phyloP scores from a whole-genome alignment of 164 flowering plant genomes.

The Taxillus chinensis region DNA sequence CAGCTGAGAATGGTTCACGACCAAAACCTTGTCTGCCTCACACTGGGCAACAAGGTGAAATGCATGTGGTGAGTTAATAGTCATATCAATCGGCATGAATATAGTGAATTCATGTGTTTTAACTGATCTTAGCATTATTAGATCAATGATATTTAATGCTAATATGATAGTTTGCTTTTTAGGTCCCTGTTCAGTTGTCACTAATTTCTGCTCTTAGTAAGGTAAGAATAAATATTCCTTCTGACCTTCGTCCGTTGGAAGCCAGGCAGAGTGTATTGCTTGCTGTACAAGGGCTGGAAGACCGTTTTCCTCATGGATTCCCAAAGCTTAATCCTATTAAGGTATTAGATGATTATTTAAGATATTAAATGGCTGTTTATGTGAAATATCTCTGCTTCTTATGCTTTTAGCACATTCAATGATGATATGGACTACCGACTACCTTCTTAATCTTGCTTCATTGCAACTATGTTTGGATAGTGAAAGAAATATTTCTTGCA shows the following conservation, averaged over 20 bases:
- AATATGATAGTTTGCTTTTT: slow-evolving; percentile 8
- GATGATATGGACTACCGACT: too few species aligned
- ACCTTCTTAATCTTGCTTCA: too few species aligned
- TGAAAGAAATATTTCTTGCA: too few species aligned
- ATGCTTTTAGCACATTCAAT: not conserved
- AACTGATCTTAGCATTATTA: not conserved
- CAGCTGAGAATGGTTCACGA: slow-evolving; percentile 71
- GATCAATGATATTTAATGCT: not conserved
- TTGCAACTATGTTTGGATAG: too few species aligned
- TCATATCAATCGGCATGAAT: slow-evolving; percentile 13
- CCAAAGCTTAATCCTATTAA: slow-evolving; percentile 95
- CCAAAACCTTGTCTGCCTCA: slow-evolving; percentile 91
- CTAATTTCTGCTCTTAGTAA: slow-evolving; percentile 80
- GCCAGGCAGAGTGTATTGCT: slow-evolving; percentile 77
- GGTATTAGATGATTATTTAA: slow-evolving; percentile 24
- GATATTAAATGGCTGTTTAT: not conserved
- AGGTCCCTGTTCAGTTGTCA: slow-evolving; percentile 95
- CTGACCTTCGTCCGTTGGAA: slow-evolving; percentile 88
- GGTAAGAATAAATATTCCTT: slow-evolving; percentile 63
- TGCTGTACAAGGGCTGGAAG: slow-evolving; percentile 69
- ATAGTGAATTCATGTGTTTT: slow-evolving; percentile 4
- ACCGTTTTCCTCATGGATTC: slow-evolving; percentile 76
- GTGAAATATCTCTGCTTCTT: not conserved
- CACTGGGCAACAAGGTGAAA: slow-evolving; percentile 94
- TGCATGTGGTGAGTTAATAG: slow-evolving; percentile 92